Conservation (phyloP, 352 stramenopile species). For the Saprolegnia diclina region DNA sequence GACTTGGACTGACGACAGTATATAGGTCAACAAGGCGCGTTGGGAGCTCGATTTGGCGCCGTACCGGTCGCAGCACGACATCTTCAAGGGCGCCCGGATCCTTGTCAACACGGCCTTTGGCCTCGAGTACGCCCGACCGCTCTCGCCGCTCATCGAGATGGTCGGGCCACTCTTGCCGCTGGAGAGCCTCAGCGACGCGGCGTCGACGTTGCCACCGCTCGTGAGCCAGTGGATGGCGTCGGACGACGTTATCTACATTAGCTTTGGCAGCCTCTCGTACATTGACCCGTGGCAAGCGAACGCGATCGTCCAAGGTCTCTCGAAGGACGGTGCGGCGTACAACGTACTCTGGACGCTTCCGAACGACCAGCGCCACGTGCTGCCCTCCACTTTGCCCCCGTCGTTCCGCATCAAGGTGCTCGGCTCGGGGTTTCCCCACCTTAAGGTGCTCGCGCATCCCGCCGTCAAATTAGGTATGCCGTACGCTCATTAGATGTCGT, state of each 20-base stretch:
- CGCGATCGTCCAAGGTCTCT: constrained; percentile 59
- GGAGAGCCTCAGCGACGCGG: constrained; percentile 26
- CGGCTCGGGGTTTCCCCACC: constrained; percentile 40
- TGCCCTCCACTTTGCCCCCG: constrained; percentile 45
- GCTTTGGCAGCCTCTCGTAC: constrained; percentile 71
- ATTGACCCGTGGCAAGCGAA: constrained; percentile 77
- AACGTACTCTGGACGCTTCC: constrained; percentile 71
- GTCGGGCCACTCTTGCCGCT: constrained; percentile 66
- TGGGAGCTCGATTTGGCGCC: constrained; percentile 66
- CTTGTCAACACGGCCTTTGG: constrained; percentile 87
- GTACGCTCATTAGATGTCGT: background rate
- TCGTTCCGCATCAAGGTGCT: constrained; percentile 63
- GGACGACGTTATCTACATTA: constrained; percentile 59
- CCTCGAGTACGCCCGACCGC: constrained; percentile 68
- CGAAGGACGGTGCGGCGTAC: constrained; percentile 31
- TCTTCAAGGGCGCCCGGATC: constrained; percentile 79
- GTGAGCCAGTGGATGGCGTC: constrained; percentile 28
- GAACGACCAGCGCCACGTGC: constrained; percentile 59
- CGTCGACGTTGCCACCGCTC: constrained; percentile 23
- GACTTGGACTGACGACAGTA: background rate
- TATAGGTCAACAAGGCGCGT: constrained; percentile 67
- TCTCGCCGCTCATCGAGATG: constrained; percentile 70
- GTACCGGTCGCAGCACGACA: constrained; percentile 80
- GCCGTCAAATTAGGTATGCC: constrained; percentile 37
- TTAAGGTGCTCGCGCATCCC: constrained; percentile 59